Conservation (phyloP, 768 basidiomycete genomes). For the Lyophyllum decastes region DNA sequence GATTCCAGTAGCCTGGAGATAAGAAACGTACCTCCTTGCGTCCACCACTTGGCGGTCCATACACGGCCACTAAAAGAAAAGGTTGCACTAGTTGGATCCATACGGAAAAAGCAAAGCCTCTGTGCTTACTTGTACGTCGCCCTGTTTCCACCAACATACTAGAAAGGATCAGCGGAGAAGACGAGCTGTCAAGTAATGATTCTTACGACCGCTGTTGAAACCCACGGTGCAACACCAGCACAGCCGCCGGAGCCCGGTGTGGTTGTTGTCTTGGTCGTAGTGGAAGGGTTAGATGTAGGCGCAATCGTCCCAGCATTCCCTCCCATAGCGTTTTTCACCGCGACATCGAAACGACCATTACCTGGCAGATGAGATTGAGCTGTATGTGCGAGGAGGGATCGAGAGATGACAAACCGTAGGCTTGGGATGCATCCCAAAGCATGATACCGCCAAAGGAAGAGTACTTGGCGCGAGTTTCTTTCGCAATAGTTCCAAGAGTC, state of each 20-base stretch:
- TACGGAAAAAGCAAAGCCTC: background rate
- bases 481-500: constrained; percentile 48
- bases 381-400: constrained; percentile 22
- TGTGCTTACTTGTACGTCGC: constrained; percentile 5
- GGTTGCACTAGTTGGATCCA: background rate
- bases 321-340: constrained; percentile 62
- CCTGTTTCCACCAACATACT: background rate
- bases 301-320: constrained; percentile 25
- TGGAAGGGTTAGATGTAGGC: background rate
- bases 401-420: constrained; percentile 33
- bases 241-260: background rate
- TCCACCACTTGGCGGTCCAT: constrained; percentile 19
- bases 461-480: constrained; percentile 53
- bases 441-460: constrained; percentile 68
- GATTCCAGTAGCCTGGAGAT: background rate
- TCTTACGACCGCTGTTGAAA: background rate
- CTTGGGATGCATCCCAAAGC: constrained; percentile 52
- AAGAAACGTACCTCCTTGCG: constrained; percentile 7
- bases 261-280: background rate
- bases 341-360: constrained; percentile 59
- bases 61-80: background rate
- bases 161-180: background rate
- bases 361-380: constrained; percentile 27
- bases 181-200: background rate
- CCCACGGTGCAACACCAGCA: background rate